Conservation (phyloP, 2,329 filamentous ascomycete species). For the Exophiala oligosperma region DNA sequence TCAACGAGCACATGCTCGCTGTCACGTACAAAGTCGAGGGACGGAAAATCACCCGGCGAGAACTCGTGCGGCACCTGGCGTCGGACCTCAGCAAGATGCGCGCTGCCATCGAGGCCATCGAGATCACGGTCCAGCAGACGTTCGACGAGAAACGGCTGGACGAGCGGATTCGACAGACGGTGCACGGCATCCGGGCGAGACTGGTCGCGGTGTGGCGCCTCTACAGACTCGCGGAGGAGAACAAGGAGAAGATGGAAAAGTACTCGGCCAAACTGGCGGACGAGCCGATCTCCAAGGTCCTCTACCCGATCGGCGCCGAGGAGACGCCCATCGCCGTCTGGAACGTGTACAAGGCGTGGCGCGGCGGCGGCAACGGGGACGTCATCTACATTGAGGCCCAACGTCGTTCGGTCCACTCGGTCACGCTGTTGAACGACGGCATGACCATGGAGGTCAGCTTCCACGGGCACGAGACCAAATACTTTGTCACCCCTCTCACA, state of each 20-base stretch:
- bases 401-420: not conserved
- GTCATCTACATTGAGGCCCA: conserved; percentile 11
- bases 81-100: conserved; percentile 27
- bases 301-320: conserved; percentile 22
- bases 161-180: conserved; percentile 12
- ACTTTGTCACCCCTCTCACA: conserved; percentile 9
- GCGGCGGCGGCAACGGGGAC: not conserved
- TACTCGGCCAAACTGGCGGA: conserved; percentile 18
- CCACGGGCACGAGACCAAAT: conserved; percentile 1
- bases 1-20: conserved; percentile 26
- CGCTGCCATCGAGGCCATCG: conserved; percentile 22
- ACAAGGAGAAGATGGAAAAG: conserved; percentile 18
- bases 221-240: conserved; percentile 22
- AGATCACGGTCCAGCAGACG: conserved; percentile 9
- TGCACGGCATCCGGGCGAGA: conserved; percentile 12
- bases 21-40: conserved; percentile 32
- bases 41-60: conserved; percentile 28
- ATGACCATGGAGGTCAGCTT: conserved; percentile 8
- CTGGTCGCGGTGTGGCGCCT: conserved; percentile 18
- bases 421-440: conserved; percentile 13
- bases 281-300: conserved; percentile 28
- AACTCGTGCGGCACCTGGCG: conserved; percentile 26
- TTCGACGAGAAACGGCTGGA: conserved; percentile 11
- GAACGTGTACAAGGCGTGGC: conserved; percentile 22
- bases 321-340: conserved; percentile 12